Evolutionary conservation across 192 early-diverging fungal genomes (phyloP), one percentile per base, ranked within the genome.

Genomic region (Linnemannia hyalina): DNA sequence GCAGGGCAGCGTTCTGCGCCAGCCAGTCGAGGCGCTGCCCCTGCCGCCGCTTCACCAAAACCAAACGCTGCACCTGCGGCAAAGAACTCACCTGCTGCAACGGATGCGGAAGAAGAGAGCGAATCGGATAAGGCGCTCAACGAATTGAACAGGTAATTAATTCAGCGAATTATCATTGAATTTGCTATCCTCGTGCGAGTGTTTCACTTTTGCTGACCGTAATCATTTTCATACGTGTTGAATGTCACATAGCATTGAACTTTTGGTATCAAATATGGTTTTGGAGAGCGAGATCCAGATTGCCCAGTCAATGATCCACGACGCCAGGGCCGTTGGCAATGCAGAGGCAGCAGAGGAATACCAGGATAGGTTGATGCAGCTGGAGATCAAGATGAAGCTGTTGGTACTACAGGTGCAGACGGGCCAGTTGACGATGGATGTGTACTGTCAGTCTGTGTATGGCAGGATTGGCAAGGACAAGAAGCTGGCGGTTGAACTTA

Each of bases 311-410:
- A 76, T 80, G 75, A 75, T 92, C 38, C 93, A 96, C 41, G 70
- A 88, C 3, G 81, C 90, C 15, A 82, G 80, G 23, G 78, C 92
- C 70, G 76, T 87, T 16, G 88, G 87, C 32, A 70, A 76, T n/a
- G 88, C 85, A 40, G 88, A 90, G 36, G 77, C 88, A 4, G 92
- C 91, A 20, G 94, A 95, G 11, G 93, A 95, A 52, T 83, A 94
- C 32, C 77, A 88, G 68, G 95, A 96, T 85, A 82, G 92, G 57
- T 91, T 95, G 79, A 87, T 87, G 46, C 92, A 90, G 38, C 88
- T 95, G 38, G 94, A 95, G 69, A 91, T 97, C 72, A 94, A 95
- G 76, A 93, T 94, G 91, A 92, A 95, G 77, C 83, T 96, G 83
- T 85, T 97, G 6, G 91, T 95, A 11, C 92, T 94, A 3, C 85